Conservation (phyloP, 1,284 basidiomycete genomes). For the Dichomitus squalens region DNA sequence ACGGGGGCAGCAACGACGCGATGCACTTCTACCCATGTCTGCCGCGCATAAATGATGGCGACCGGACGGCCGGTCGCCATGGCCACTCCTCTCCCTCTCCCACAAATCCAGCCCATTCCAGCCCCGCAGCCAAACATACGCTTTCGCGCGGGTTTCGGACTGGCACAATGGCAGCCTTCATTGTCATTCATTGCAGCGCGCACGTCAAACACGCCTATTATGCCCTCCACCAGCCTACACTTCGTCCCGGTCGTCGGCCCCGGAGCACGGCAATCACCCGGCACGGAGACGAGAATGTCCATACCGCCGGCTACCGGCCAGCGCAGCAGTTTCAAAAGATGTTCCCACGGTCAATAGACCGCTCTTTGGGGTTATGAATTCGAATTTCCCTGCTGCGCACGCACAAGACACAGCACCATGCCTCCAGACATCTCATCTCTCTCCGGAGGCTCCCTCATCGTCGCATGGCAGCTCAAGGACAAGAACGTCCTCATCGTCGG, state of each 20-base stretch:
- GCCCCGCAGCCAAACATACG: slow-evolving; percentile 4
- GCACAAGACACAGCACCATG: slow-evolving; percentile 8
- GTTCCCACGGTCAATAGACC: not conserved
- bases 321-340: not conserved
- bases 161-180: not conserved
- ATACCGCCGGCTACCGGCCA: not conserved
- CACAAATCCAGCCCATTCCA: slow-evolving; percentile 3
- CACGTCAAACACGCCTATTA: not conserved
- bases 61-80: slow-evolving; percentile 27
- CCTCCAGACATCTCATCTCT: slow-evolving; percentile 27
- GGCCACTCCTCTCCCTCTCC: slow-evolving; percentile 29
- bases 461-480: slow-evolving; percentile 87
- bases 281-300: not conserved
- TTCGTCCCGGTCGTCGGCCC: slow-evolving; percentile 12
- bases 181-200: not conserved
- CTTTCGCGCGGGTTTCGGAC: too few relatives aligned
- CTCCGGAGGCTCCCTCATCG: slow-evolving; percentile 70
- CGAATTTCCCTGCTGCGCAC: not conserved
- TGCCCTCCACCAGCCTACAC: not conserved
- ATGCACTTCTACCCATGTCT: not conserved
- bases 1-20: slow-evolving; percentile 3
- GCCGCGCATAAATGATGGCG: slow-evolving; percentile 25
- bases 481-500: slow-evolving; percentile 86
- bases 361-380: not conserved
- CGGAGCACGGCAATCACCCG: slow-evolving; percentile 15